These are phyloP conservation scores for Paramecium biaurelia DNA, from an alignment of 73 alveolate species.

Conservation along the genomic window DNA sequence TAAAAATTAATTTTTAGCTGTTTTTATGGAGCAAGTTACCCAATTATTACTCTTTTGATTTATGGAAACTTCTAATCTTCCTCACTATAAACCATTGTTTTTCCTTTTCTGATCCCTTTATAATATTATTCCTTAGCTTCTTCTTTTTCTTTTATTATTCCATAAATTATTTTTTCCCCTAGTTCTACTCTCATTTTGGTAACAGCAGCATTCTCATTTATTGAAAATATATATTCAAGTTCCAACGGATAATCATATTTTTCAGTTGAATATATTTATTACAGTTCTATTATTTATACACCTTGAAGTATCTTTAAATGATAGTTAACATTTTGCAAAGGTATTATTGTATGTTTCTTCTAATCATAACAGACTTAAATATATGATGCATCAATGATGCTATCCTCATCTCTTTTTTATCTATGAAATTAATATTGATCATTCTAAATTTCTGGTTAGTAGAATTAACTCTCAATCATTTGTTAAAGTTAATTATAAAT, in stretches of 20 bases:
- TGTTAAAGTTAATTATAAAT: too few relatives aligned
- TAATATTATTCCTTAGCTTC: conserved; percentile 5
- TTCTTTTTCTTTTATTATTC: conserved; percentile 2
- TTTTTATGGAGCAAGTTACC: conserved; percentile 16
- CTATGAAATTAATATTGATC: too few relatives aligned
- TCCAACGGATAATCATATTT: background rate
- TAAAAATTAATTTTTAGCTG: background rate
- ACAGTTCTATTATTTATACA: background rate
- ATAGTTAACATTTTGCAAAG: too few relatives aligned
- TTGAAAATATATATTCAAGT: too few relatives aligned
- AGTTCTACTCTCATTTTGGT: background rate
- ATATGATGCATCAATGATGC: too few relatives aligned
- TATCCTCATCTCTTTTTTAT: too few relatives aligned
- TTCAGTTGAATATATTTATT: background rate
- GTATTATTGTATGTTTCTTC: too few relatives aligned
- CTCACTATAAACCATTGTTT: background rate
- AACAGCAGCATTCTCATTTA: too few relatives aligned
- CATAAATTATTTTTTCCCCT: background rate
- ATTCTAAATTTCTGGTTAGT: too few relatives aligned
- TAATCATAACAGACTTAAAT: too few relatives aligned
- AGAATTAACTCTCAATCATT: too few relatives aligned
- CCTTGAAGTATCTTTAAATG: too few relatives aligned
- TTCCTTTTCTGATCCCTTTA: conserved; percentile 4
- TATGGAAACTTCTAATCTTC: background rate
- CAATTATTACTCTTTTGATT: background rate